A percentile compares a stretch with the other conserved stretches of the same genome.
These are phyloP conservation scores for Tetragonia tetragonoides DNA, from an alignment of 148 eudicot genomes.

Conservation along the genomic window DNA sequence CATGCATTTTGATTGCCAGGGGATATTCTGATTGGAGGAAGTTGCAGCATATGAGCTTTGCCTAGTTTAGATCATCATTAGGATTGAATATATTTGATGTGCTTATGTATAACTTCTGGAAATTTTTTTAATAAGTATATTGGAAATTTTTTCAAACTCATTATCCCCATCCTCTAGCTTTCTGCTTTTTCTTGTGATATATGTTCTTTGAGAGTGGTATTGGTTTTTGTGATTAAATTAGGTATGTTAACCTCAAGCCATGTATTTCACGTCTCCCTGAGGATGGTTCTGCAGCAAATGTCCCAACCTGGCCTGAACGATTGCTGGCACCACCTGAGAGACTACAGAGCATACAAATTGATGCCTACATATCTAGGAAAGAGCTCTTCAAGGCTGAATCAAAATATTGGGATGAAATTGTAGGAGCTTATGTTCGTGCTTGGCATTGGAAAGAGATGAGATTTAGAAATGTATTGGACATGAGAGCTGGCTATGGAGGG, in stretches of 20 bases:
- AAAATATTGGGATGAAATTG: slow-evolving; percentile 85
- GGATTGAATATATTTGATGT: neutral
- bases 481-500: slow-evolving; percentile 99
- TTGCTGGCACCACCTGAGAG: slow-evolving; percentile 79
- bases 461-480: slow-evolving; percentile 85
- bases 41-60: neutral
- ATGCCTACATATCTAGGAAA: slow-evolving; percentile 84
- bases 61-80: neutral
- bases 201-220: neutral
- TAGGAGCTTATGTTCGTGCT: slow-evolving; percentile 65
- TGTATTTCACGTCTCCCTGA: slow-evolving; percentile 84
- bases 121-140: neutral
- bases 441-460: slow-evolving; percentile 56
- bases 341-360: slow-evolving; percentile 85
- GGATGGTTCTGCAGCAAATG: slow-evolving; percentile 66
- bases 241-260: slow-evolving; percentile 85
- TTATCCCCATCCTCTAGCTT: neutral
- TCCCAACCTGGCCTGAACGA: slow-evolving; percentile 81
- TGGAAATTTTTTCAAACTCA: too few relatives aligned
- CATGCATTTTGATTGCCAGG: neutral
- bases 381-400: slow-evolving; percentile 90
- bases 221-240: slow-evolving; percentile 27
- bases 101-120: neutral
- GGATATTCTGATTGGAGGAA: neutral
- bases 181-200: neutral